phyloP scores from a whole-genome alignment of 2,329 filamentous ascomycete genomes.

The Rhexocercosporidium sp. region DNA sequence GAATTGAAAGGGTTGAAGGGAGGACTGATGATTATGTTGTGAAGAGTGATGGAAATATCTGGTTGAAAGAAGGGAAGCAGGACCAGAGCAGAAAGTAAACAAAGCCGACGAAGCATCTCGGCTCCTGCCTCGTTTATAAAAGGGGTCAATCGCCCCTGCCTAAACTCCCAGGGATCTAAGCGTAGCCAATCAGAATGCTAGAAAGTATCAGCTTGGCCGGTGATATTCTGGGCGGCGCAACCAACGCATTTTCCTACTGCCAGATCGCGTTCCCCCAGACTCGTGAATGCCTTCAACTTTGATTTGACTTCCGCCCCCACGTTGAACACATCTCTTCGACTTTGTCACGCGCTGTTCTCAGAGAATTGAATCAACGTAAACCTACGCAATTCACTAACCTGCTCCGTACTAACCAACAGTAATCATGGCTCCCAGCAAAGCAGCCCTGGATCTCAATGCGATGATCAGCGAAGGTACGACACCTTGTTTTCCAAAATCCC shows the following conservation, averaged over 20 bases:
- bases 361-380: background rate
- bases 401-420: conserved; percentile 24
- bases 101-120: conserved; percentile 1
- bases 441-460: conserved; percentile 40
- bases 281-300: background rate
- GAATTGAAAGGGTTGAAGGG: background rate
- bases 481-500: background rate
- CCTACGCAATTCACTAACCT: conserved; percentile 21
- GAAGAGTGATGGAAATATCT: conserved; percentile 3
- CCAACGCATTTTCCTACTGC: conserved; percentile 6
- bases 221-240: conserved; percentile 5
- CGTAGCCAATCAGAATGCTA: conserved; percentile 7
- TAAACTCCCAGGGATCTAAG: background rate
- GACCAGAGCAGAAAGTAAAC: conserved; percentile 15
- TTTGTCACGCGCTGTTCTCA: background rate
- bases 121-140: conserved; percentile 20
- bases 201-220: background rate
- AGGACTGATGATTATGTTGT: conserved; percentile 6
- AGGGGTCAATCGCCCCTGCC: conserved; percentile 12
- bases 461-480: conserved; percentile 41
- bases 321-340: background rate
- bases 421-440: conserved; percentile 40
- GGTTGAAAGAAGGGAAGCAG: background rate
- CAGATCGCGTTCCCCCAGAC: conserved; percentile 16
- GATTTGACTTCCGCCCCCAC: background rate